Evolutionary conservation across 2,329 filamentous ascomycete species (phyloP).

Genomic region (Penicillium sp.): DNA sequence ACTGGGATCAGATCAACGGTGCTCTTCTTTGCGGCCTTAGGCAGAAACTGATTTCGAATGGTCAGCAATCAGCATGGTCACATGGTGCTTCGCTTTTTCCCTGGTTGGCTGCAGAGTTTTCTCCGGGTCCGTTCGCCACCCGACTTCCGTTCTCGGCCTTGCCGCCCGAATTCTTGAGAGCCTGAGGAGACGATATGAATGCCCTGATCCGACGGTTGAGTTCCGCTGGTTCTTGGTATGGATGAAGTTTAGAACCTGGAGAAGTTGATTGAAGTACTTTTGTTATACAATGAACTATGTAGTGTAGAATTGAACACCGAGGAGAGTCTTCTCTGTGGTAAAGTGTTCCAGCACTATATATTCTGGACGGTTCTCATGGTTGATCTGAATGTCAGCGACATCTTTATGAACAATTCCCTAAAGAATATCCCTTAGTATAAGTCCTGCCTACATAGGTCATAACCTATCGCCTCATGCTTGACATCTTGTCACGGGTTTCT

Average conservation of each 20-base stretch:
- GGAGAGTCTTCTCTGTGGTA: too few relatives aligned
- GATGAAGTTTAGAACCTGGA: background rate
- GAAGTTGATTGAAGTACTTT: background rate
- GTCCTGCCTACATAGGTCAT: too few relatives aligned
- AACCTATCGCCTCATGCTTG: too few relatives aligned
- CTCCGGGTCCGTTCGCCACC: slow-evolving; percentile 3
- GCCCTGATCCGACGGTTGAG: slow-evolving; percentile 2
- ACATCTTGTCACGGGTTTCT: too few relatives aligned
- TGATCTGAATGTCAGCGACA: background rate
- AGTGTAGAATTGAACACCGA: background rate
- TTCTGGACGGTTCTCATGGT: background rate
- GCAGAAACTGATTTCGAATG: background rate
- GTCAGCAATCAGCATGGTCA: background rate
- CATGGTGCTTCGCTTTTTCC: too few relatives aligned
- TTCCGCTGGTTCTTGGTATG: background rate
- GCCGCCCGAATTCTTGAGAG: background rate
- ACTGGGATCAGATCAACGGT: background rate
- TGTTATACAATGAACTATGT: background rate
- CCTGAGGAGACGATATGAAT: too few relatives aligned
- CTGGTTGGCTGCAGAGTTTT: slow-evolving; percentile 3
- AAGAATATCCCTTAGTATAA: too few relatives aligned
- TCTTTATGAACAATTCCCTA: background rate
- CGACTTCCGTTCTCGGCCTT: background rate
- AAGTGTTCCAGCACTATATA: background rate
- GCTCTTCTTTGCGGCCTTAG: background rate